These are phyloP conservation scores for Chlorella sp. DNA, from an alignment of 139 green algal genomes.

Conservation along the genomic window DNA sequence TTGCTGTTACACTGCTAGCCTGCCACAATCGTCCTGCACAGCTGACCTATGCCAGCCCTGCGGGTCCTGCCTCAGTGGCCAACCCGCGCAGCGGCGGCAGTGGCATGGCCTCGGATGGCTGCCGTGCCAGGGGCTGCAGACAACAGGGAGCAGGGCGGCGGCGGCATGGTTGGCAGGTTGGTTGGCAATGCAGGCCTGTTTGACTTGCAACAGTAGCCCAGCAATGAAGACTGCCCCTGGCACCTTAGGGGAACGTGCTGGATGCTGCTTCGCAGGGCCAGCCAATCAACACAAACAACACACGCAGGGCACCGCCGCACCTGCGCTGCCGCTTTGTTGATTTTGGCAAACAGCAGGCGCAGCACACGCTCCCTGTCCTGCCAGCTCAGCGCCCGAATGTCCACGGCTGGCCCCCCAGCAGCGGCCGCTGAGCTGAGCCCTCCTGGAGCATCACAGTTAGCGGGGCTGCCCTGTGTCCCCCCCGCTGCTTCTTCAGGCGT, in stretches of 20 bases:
- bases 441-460: neutral
- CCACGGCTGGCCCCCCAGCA: constrained; percentile 23
- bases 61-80: constrained; percentile 19
- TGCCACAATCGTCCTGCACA: too few species aligned
- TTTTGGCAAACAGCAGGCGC: constrained; percentile 85
- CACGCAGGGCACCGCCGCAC: neutral
- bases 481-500: too few species aligned
- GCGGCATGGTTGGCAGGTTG: too few species aligned
- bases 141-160: too few species aligned
- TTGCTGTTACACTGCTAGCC: too few species aligned
- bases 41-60: constrained; percentile 4
- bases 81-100: constrained; percentile 4
- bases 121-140: neutral
- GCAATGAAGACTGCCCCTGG: too few species aligned
- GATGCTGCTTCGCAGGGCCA: too few species aligned
- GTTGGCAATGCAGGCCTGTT: too few species aligned
- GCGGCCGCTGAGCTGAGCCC: neutral
- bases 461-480: too few species aligned
- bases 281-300: too few species aligned
- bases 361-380: constrained; percentile 87
- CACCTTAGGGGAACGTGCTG: too few species aligned
- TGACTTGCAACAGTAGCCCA: too few species aligned
- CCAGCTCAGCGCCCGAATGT: constrained; percentile 85
- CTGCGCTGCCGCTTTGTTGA: constrained; percentile 60
- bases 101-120: neutral